Base-by-base conservation (phyloP, 805 yeast genomes). In the Kodamaea fukazawae region DNA sequence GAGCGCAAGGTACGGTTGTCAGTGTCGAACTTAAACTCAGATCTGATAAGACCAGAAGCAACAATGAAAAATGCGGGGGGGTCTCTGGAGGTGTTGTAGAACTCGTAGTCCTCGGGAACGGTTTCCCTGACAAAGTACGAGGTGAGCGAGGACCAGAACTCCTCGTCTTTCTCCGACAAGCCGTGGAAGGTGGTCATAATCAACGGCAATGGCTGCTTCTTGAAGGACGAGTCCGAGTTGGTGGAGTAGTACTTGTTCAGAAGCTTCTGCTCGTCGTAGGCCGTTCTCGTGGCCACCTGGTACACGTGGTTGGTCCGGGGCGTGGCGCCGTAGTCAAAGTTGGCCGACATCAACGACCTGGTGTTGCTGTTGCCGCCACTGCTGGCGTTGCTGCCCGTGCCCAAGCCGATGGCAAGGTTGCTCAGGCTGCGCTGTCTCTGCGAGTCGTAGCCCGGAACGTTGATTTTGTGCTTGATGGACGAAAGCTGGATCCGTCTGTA, bases 131-230 rank as follows among this genome's bases (percentile, higher is more conserved):
- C 57, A 48, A 82, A 65, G 54, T 70, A 82, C 43, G 70, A 78
- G 10, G 73, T 81, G 45, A 76, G 70, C 36, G 70, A 73, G 47
- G 69, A 52, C 96, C 96, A 90, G 53, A 86, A 80, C 23, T 51
- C 54, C 32, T 63, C 70, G 36, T 65, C 67, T 38, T 63, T 60
- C 13, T 59, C 54, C 9, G 87, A 76, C 4, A 80, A 57, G 1
- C 83, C 85, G 40, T 75, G 79, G 57, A 83, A 77, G 0, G 83
- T 73, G 35, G 81, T 79, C 76, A 82, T 66, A 29, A 84, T 55
- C 25, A 86, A 64, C 2, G 86, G 79, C 29, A 83, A 57, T 1
- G 91, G 90, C 53, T 76, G 79, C 45, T 67, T 58, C 54, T 61
- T 57, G 53, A 65, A 65, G 13, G 57, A 44, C 10, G 61, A 39